Evolutionary conservation across 257 asterid genomes (phyloP).

Genomic region (Anisodus tanguticus): DNA sequence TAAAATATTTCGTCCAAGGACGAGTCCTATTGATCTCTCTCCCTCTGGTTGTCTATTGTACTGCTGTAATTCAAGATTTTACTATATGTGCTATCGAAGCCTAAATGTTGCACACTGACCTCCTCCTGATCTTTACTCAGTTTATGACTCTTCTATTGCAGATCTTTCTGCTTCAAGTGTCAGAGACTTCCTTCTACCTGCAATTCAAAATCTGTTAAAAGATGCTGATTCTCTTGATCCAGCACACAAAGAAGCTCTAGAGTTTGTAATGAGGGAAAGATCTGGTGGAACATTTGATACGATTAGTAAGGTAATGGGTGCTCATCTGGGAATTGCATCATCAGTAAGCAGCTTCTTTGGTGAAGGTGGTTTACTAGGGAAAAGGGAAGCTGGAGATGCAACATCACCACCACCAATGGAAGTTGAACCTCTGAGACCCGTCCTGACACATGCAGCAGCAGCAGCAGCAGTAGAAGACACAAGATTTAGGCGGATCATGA

Average conservation of each 20-base stretch:
- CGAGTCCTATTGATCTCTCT: constrained; percentile 6
- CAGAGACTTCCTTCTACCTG: constrained; percentile 81
- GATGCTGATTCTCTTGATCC: constrained; percentile 94
- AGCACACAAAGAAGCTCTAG: constrained; percentile 99
- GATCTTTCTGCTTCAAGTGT: constrained; percentile 81
- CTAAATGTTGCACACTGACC: background rate
- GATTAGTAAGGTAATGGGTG: constrained; percentile 92
- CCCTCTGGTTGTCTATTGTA: background rate
- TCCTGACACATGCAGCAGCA: constrained; percentile 43
- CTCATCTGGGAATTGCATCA: constrained; percentile 82
- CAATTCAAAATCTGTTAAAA: constrained; percentile 84
- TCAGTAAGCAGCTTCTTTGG: constrained; percentile 90
- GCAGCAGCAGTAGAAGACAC: constrained; percentile 78
- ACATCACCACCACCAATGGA: constrained; percentile 42
- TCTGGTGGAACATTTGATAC: constrained; percentile 89
- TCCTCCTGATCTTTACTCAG: background rate
- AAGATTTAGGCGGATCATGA: constrained; percentile 85
- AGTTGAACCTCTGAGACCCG: constrained; percentile 46
- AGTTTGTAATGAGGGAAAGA: constrained; percentile 84
- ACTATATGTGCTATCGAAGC: constrained; percentile 2
- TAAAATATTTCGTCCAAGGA: background rate
- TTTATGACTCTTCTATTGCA: constrained; percentile 39
- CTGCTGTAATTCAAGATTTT: constrained; percentile 11
- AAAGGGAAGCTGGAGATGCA: constrained; percentile 62
- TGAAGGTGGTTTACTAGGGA: constrained; percentile 82